Percentiles rank a stretch among this genome's conserved stretches.
Conservation (phyloP, 2,329 filamentous ascomycete genomes). For the Hypoxylon sp. region DNA sequence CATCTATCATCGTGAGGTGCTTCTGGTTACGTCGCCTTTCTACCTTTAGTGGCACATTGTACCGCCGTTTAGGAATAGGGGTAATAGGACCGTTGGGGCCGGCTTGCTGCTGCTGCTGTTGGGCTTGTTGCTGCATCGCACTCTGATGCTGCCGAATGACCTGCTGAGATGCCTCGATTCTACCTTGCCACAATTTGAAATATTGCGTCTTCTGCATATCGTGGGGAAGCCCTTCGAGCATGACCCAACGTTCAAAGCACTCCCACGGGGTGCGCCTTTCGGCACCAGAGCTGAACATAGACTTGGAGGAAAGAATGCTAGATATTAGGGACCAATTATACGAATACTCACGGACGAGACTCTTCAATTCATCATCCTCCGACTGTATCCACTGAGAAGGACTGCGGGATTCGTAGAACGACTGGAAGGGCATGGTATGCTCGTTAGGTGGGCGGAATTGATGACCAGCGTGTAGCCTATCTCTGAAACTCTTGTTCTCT, state of each 20-base stretch:
- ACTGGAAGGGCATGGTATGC: slow-evolving; percentile 88
- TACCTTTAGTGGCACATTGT: slow-evolving; percentile 85
- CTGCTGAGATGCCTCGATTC: slow-evolving; percentile 73
- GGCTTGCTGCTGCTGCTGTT: slow-evolving; percentile 55
- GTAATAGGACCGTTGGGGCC: slow-evolving; percentile 60
- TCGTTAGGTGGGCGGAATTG: slow-evolving; percentile 95
- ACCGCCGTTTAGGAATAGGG: slow-evolving; percentile 72
- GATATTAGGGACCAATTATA: slow-evolving; percentile 99
- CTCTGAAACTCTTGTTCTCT: slow-evolving; percentile 89
- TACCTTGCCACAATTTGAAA: slow-evolving; percentile 80
- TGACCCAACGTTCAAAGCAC: slow-evolving; percentile 97
- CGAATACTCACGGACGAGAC: slow-evolving; percentile 89
- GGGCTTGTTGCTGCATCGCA: slow-evolving; percentile 57
- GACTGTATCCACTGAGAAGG: slow-evolving; percentile 92
- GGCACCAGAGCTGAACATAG: slow-evolving; percentile 84
- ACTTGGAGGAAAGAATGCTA: slow-evolving; percentile 80
- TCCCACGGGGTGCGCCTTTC: slow-evolving; percentile 97
- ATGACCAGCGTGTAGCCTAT: slow-evolving; percentile 90
- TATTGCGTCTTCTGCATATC: slow-evolving; percentile 98
- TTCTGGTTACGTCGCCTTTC: slow-evolving; percentile 89
- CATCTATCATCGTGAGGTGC: slow-evolving; percentile 90
- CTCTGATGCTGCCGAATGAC: slow-evolving; percentile 69
- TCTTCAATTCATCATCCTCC: slow-evolving; percentile 91
- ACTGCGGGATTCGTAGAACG: slow-evolving; percentile 88
- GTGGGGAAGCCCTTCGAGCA: slow-evolving; percentile 87